Evolutionary conservation across 352 stramenopile genomes (phyloP).

Genomic region (Phytophthora kernoviae): DNA sequence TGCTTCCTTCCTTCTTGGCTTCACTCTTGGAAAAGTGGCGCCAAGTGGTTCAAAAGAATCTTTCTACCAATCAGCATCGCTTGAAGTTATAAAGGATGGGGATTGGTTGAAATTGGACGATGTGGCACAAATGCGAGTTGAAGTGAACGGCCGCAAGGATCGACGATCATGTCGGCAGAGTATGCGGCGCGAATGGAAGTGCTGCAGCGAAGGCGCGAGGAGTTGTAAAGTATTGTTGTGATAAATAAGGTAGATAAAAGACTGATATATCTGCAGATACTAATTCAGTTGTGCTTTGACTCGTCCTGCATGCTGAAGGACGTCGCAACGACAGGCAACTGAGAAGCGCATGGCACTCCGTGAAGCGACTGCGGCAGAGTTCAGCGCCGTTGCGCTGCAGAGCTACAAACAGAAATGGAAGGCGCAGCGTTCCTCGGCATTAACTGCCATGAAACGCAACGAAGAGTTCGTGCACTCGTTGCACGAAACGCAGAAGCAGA

Average conservation of each 20-base stretch:
- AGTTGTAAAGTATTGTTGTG: slow-evolving; percentile 42
- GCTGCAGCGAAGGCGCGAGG: slow-evolving; percentile 55
- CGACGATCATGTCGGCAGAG: slow-evolving; percentile 61
- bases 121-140: slow-evolving; percentile 13
- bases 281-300: background rate
- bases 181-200: slow-evolving; percentile 68
- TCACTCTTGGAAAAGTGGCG: background rate
- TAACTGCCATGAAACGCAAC: slow-evolving; percentile 59
- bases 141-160: slow-evolving; percentile 12
- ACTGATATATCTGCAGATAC: background rate
- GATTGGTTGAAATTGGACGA: background rate
- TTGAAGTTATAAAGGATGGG: too few relatives aligned
- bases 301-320: slow-evolving; percentile 28
- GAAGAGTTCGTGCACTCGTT: slow-evolving; percentile 66
- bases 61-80: background rate
- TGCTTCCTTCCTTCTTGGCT: background rate
- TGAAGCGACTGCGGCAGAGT: slow-evolving; percentile 79
- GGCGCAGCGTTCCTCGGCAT: slow-evolving; percentile 38
- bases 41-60: background rate
- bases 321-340: slow-evolving; percentile 53
- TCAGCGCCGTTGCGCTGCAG: slow-evolving; percentile 69
- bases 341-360: slow-evolving; percentile 76
- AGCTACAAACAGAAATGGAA: slow-evolving; percentile 73
- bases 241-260: background rate
- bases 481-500: slow-evolving; percentile 53